Conservation (phyloP, 345 rosid species). For the Erysimum cheiranthoides region DNA sequence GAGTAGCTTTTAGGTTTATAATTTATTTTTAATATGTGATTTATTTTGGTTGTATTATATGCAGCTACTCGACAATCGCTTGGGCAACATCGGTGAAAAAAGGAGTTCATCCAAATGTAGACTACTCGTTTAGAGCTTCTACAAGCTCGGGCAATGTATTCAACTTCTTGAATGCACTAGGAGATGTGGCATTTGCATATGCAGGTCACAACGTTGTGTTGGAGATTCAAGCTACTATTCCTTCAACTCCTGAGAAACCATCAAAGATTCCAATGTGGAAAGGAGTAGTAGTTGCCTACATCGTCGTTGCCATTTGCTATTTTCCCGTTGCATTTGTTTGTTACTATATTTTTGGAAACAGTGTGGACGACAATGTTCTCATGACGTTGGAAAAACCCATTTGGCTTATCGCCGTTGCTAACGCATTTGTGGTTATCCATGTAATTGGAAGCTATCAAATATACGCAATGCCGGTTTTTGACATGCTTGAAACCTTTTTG, state of each 20-base stretch:
- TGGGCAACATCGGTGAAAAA: conserved; percentile 58
- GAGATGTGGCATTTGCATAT: conserved; percentile 81
- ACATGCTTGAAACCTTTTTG: conserved; percentile 75
- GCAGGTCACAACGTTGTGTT: conserved; percentile 86
- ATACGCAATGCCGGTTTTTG: conserved; percentile 84
- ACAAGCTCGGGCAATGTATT: conserved; percentile 49
- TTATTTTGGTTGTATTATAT: not conserved
- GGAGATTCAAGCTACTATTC: conserved; percentile 93
- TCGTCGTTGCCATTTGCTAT: conserved; percentile 74
- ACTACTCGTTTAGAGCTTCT: conserved; percentile 58
- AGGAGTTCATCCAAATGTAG: conserved; percentile 57
- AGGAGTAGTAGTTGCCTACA: conserved; percentile 77
- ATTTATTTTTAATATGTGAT: not conserved
- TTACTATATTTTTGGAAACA: conserved; percentile 63
- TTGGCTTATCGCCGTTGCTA: conserved; percentile 78
- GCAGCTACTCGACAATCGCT: conserved; percentile 78
- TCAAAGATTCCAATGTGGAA: conserved; percentile 86
- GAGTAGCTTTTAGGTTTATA: not conserved
- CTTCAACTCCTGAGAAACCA: conserved; percentile 83
- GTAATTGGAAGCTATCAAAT: conserved; percentile 92
- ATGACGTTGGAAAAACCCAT: conserved; percentile 64
- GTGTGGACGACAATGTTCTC: conserved; percentile 72
- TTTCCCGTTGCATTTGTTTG: conserved; percentile 79
- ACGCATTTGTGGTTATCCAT: conserved; percentile 77
- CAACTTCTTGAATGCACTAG: conserved; percentile 72